Evolutionary conservation across 2,329 filamentous ascomycete species (phyloP), one percentile per base, ranked within the genome.

Genomic region (Exophiala sp.): DNA sequence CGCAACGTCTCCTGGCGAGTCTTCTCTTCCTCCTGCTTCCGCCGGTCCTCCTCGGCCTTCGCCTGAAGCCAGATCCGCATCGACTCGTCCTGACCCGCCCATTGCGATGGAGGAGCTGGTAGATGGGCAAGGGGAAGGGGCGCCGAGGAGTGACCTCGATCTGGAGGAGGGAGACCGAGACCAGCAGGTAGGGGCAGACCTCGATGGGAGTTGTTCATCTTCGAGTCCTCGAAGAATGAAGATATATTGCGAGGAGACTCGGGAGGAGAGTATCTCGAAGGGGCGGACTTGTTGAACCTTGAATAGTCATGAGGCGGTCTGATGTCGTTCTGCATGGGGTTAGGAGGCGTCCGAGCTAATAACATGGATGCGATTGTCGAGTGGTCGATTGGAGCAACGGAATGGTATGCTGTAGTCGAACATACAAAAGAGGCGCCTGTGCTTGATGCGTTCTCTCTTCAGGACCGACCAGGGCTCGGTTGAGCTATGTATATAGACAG

Each of bases 11-110:
- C 86, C 60, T 79, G 76, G 24, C 70, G 68, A 6, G 75, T 78
- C 61, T 77, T 83, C 67, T 88, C 84, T 66, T 88, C 84, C 66
- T 89, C 85, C 67, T 88, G 85, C 63, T 72, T 82, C 53, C 81
- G 77, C 63, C 76, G 80, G 62, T 89, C 85, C 63, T 89, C 85
- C 66, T 89, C 86, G 0, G 80, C 73, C 65, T 83, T 87, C 46
- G 85, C 81, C 47, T 78, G 69, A 18, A 88, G 70, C 85, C 85
- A 89, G 47, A 75, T 78, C 55, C 78, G 80, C 81, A 86, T 85
- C 2, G 81, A 77, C 30, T 88, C 84, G 61, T 87, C 83, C 27
- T 78, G 73, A 41, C 77, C 78, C 62, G 83, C 79, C 78, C 82
- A 85, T 64, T 81, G 78, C 34, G 78, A 76, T 22, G 83, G 81